phyloP scores from a whole-genome alignment of 2,329 filamentous ascomycete species.

The Botryosphaeria agaves region DNA sequence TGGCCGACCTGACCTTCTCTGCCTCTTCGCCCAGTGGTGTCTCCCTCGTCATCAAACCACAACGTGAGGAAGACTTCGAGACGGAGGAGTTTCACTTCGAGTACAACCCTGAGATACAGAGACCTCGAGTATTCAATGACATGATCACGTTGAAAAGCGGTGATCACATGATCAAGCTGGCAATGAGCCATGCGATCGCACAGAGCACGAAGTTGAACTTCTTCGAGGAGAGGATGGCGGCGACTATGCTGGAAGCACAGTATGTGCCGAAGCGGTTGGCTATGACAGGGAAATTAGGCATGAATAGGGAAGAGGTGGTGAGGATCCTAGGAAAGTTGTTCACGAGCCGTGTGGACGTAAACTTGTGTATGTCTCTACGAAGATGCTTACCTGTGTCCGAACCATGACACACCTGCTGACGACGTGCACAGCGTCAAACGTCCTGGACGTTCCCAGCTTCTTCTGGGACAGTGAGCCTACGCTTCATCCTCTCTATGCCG shows the following conservation, averaged over 20 bases:
- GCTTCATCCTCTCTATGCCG: conserved; percentile 81
- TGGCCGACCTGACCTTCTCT: conserved; percentile 87
- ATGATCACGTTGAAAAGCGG: conserved; percentile 94
- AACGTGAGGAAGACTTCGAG: conserved; percentile 83
- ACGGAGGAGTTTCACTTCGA: conserved; percentile 98
- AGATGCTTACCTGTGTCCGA: too few species aligned
- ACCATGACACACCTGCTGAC: too few species aligned
- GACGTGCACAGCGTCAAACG: conserved; percentile 72
- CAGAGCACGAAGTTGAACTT: conserved; percentile 94
- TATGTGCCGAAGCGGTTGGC: conserved; percentile 81
- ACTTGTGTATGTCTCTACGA: conserved; percentile 58
- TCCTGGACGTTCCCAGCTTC: conserved; percentile 90
- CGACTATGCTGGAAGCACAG: conserved; percentile 85
- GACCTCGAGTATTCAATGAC: conserved; percentile 91
- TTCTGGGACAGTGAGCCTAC: conserved; percentile 98
- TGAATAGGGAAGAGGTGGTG: conserved; percentile 83
- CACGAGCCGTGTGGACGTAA: conserved; percentile 89
- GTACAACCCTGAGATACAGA: conserved; percentile 71
- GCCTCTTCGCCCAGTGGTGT: conserved; percentile 33
- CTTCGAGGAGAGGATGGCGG: conserved; percentile 90
- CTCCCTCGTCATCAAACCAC: conserved; percentile 58
- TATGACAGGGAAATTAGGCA: conserved; percentile 74
- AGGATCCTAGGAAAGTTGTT: conserved; percentile 82
- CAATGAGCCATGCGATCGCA: conserved; percentile 92
- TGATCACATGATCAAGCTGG: conserved; percentile 98